phyloP scores from a whole-genome alignment of 192 early-diverging fungal genomes.

The Podila horticola region DNA sequence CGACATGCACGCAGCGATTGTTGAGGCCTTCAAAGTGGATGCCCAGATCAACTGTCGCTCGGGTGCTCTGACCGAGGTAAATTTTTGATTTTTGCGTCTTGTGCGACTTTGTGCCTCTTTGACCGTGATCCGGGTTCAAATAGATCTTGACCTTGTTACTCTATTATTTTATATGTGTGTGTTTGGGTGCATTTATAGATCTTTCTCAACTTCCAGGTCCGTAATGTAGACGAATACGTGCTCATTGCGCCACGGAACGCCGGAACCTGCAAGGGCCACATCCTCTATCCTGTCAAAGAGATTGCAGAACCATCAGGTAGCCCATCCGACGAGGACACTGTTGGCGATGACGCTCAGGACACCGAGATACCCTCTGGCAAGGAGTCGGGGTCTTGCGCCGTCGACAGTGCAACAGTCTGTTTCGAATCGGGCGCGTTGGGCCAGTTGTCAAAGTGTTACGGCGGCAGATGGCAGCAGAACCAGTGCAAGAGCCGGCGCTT shows the following conservation, averaged over 20 bases:
- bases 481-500: slow-evolving; percentile 38
- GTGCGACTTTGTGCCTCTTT: too few species aligned
- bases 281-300: slow-evolving; percentile 40
- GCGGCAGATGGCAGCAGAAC: slow-evolving; percentile 38
- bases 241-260: slow-evolving; percentile 24
- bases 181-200: too few species aligned
- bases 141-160: too few species aligned
- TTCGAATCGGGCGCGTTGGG: slow-evolving; percentile 15
- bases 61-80: slow-evolving; percentile 55
- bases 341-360: not conserved
- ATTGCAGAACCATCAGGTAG: too few species aligned
- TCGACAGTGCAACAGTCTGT: slow-evolving; percentile 30
- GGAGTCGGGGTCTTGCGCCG: slow-evolving; percentile 21
- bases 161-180: too few species aligned
- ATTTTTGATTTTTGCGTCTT: too few species aligned
- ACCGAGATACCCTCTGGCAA: slow-evolving; percentile 22
- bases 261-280: slow-evolving; percentile 33
- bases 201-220: slow-evolving; percentile 55
- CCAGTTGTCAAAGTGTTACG: slow-evolving; percentile 45
- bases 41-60: slow-evolving; percentile 51
- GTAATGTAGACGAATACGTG: slow-evolving; percentile 45
- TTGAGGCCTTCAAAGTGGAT: slow-evolving; percentile 46
- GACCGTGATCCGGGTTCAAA: too few species aligned
- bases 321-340: not conserved
- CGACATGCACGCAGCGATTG: slow-evolving; percentile 56